Evolutionary conservation across 805 yeast species (phyloP), one percentile per base, ranked within the genome.

Genomic region (Jamesozyma piceae): DNA sequence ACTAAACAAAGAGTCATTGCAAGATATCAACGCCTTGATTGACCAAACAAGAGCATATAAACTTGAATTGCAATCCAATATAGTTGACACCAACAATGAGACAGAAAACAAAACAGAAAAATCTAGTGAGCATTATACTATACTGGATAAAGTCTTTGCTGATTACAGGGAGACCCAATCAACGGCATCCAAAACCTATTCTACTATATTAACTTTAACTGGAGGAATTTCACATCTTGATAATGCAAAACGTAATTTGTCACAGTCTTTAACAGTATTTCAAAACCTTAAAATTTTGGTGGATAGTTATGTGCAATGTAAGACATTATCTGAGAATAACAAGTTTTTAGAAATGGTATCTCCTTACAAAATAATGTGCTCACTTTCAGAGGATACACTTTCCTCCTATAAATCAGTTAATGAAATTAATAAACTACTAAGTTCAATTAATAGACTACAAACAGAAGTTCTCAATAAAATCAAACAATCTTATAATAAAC

Each of bases 231-330:
- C 86, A 51, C 66, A 72, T 19, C 69, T 92, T 45, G 97, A 92
- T 62, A 76, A 75, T 39, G 80, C 89, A 29, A 92, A 92, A 66
- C 77, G 76, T 57, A 92, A 92, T 60, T 67, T 92, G 38, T 89
- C 87, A 2, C 69, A 78, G 22, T 77, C 92, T 10, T 85, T 92
- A 84, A 86, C 94, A 1, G 78, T 88, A 30, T 69, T 90, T 50
- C 85, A 90, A 54, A 73, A 95, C 47, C 68, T 92, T 31, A 95
- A 88, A 55, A 89, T 89, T 85, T 69, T 92, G 38, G 72, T 84
- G 5, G 78, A 77, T 29, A 50, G 60, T 17, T 60, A 58, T 35
- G 39, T 45, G 11, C 49, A 50, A 11, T 55, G 64, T 36, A 52
- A 47, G 19, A 19, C 38, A 2, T 40, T 49, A 17, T 35, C 58